Evolutionary conservation across 768 basidiomycete genomes (phyloP), one percentile per base, ranked within the genome.

Genomic region (Lactarius deliciosus): DNA sequence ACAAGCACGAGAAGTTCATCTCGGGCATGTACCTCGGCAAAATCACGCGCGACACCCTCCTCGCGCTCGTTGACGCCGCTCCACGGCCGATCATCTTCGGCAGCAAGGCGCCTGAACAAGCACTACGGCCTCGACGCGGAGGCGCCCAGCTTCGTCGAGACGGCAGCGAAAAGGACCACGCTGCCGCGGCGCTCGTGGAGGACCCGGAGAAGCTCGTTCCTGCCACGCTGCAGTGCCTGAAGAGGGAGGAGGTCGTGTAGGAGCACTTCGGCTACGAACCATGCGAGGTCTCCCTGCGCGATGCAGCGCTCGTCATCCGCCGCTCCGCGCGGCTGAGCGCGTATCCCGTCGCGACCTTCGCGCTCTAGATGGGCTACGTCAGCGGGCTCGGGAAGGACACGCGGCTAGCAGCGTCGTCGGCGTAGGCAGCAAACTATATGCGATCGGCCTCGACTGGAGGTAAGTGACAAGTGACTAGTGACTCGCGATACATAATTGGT

Each of bases 1-100:
- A 89, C 72, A 86, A 87, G 25, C 98, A 94, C 75, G 97, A 99
- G 78, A 99, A 98, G 80, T 94, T 96, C 79, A 91, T 99, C 71
- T 97, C 94, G 2, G 96, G 96, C 64, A 98, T 98, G 96, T 98
- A 99, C 76, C 86, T 98, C 47, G 97, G 97, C 64, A 96, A 98
- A 78, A 85, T 98, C 68, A 84, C 89, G 28, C 89, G 97, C 50
- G 91, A 92, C 73, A 80, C 96, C 72, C 81, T 98, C 60, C 81
- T 94, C 38, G 84, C 92, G 58, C 80, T 98, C 69, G 80, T 96
- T 69, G 92, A 93, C 71, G 87, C 89, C 6, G 78, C 85, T 16
- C 90, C 91, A 0, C 81, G 81, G 63, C 76, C 90, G 10, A 73
- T 94, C 41, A 81, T 98, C 32, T 97, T 99, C 77, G 79, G 81